phyloP scores from a whole-genome alignment of 345 rosid genomes.

The Litchi chinensis region DNA sequence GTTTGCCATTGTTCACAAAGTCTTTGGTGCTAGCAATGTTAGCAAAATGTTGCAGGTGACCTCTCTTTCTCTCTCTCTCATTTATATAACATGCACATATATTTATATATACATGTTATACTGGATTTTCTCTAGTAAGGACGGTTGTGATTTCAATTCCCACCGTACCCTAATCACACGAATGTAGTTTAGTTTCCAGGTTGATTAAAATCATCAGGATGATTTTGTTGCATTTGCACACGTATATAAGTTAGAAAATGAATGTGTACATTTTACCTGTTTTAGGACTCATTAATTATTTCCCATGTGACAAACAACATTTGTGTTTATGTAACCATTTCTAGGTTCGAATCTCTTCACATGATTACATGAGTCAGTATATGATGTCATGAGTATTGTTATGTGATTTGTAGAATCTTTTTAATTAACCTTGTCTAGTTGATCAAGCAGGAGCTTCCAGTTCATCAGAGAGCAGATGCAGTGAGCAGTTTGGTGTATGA shows the following conservation, averaged over 20 bases:
- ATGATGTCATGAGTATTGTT: not conserved
- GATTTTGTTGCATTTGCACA: not conserved
- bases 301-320: too few relatives aligned
- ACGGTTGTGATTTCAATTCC: not conserved
- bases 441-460: slow-evolving; percentile 56
- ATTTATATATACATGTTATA: too few relatives aligned
- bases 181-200: not conserved
- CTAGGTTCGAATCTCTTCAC: not conserved
- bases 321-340: too few relatives aligned
- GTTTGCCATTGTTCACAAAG: slow-evolving; percentile 71
- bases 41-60: slow-evolving; percentile 72
- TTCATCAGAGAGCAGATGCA: slow-evolving; percentile 56
- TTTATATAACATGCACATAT: not conserved
- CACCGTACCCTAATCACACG: not conserved
- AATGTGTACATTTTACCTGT: too few relatives aligned
- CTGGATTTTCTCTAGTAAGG: too few relatives aligned
- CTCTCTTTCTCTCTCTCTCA: not conserved
- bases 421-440: not conserved
- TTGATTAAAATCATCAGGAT: too few relatives aligned
- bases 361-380: not conserved
- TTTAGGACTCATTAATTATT: too few relatives aligned
- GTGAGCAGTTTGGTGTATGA: slow-evolving; percentile 73
- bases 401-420: too few relatives aligned
- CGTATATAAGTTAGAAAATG: too few relatives aligned
- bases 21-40: slow-evolving; percentile 73